Evolutionary conservation across 768 basidiomycete genomes (phyloP).

Genomic region (Scleroderma citrinum): DNA sequence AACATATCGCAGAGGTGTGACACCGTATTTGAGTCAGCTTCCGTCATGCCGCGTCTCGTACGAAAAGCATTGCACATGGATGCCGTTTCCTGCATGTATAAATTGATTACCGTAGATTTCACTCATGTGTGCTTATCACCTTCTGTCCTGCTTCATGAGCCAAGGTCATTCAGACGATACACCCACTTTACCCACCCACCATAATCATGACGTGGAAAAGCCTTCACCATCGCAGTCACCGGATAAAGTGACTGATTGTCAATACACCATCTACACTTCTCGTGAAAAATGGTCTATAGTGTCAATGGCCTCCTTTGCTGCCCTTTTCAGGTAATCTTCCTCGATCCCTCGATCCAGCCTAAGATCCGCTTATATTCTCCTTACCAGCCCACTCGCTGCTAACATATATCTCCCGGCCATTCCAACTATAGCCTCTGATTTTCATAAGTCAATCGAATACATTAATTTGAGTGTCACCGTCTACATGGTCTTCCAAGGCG

Average conservation of each 20-base stretch:
- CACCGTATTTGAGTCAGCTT: too few relatives aligned
- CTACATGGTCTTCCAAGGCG: conserved; percentile 42
- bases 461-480: conserved; percentile 73
- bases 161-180: background rate
- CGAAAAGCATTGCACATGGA: too few relatives aligned
- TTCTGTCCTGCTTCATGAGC: background rate
- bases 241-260: background rate
- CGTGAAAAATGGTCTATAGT: conserved; percentile 65
- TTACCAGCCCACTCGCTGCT: conserved; percentile 56
- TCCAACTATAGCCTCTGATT: conserved; percentile 49
- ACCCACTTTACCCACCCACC: background rate
- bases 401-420: conserved; percentile 77
- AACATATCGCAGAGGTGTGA: too few relatives aligned
- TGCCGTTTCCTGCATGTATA: too few relatives aligned
- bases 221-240: background rate
- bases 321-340: conserved; percentile 48
- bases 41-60: too few relatives aligned
- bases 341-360: background rate
- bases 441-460: conserved; percentile 56
- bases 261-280: conserved; percentile 42
- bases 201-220: background rate
- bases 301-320: conserved; percentile 46
- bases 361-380: background rate
- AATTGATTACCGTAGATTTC: too few relatives aligned
- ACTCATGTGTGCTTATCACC: too few relatives aligned